phyloP scores from a whole-genome alignment of 495 filamentous ascomycete species.

The Bryoglossum gracile region DNA sequence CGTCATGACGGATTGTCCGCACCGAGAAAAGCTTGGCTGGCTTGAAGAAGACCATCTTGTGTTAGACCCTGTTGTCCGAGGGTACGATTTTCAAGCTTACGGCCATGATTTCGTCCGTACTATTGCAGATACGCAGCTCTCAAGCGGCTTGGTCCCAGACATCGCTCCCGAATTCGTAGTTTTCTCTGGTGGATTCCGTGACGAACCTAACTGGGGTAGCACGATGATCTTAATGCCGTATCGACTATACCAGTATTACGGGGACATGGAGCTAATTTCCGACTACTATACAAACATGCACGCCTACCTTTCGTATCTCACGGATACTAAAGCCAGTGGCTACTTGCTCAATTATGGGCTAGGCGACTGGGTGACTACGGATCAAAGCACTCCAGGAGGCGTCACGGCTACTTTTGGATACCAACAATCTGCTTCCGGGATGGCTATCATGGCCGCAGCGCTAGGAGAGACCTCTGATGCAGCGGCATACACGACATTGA shows the following conservation, averaged over 20 bases:
- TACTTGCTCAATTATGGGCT: not conserved
- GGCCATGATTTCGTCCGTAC: too few species aligned
- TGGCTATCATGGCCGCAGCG: not conserved
- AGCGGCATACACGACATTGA: not conserved
- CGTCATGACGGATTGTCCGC: not conserved
- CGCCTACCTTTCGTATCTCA: not conserved
- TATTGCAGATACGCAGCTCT: not conserved
- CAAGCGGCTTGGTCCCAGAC: not conserved
- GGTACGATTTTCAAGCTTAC: not conserved
- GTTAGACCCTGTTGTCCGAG: not conserved
- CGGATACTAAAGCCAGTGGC: not conserved
- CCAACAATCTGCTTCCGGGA: not conserved
- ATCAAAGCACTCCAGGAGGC: not conserved
- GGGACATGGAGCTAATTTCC: not conserved
- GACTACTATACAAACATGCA: not conserved
- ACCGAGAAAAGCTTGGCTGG: conserved; percentile 2
- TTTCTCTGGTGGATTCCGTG: not conserved
- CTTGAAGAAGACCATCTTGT: conserved; percentile 1
- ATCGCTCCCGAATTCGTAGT: not conserved
- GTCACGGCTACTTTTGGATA: not conserved
- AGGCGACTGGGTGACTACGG: not conserved
- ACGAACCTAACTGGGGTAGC: conserved; percentile 1
- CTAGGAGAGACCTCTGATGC: not conserved
- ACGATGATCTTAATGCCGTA: not conserved
- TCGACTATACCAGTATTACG: not conserved